Evolutionary conservation across 2,329 filamentous ascomycete genomes (phyloP).

Genomic region (Exophiala sideris): DNA sequence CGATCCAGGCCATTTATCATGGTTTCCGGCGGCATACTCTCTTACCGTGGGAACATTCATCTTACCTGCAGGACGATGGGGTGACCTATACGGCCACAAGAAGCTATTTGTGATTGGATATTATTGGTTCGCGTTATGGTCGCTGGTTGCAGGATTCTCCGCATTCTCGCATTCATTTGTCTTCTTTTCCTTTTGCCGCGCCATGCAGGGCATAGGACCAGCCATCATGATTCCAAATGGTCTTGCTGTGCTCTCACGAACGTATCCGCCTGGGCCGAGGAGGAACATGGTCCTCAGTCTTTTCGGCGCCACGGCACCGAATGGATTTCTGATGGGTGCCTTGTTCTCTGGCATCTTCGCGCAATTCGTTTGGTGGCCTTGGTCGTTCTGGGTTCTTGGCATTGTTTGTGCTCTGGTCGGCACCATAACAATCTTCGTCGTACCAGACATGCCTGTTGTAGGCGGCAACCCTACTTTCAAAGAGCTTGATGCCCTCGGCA

Average conservation of each 20-base stretch:
- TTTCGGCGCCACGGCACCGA: slow-evolving; percentile 48
- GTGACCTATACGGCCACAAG: slow-evolving; percentile 52
- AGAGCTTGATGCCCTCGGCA: slow-evolving; percentile 43
- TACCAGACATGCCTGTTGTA: slow-evolving; percentile 36
- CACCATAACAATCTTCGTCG: slow-evolving; percentile 35
- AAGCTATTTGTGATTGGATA: slow-evolving; percentile 49
- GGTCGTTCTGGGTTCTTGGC: slow-evolving; percentile 47
- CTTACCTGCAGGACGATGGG: slow-evolving; percentile 47
- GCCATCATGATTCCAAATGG: slow-evolving; percentile 48
- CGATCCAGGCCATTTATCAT: slow-evolving; percentile 41
- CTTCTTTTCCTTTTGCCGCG: slow-evolving; percentile 35
- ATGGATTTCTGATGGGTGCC: slow-evolving; percentile 43
- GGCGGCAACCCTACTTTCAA: slow-evolving; percentile 29
- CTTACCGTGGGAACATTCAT: slow-evolving; percentile 52
- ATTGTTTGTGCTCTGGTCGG: slow-evolving; percentile 40
- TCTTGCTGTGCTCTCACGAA: slow-evolving; percentile 46
- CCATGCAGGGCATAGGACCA: slow-evolving; percentile 48
- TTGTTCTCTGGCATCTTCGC: slow-evolving; percentile 40
- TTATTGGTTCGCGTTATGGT: slow-evolving; percentile 49
- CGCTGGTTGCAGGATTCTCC: slow-evolving; percentile 44
- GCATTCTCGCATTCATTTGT: slow-evolving; percentile 36
- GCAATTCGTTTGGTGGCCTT: slow-evolving; percentile 49
- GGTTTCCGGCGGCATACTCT: slow-evolving; percentile 49
- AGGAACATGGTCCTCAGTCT: slow-evolving; percentile 48
- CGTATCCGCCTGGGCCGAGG: slow-evolving; percentile 43